These are phyloP conservation scores for Dacryopinax spathularia DNA, from an alignment of 768 basidiomycete species.

Conservation along the genomic window DNA sequence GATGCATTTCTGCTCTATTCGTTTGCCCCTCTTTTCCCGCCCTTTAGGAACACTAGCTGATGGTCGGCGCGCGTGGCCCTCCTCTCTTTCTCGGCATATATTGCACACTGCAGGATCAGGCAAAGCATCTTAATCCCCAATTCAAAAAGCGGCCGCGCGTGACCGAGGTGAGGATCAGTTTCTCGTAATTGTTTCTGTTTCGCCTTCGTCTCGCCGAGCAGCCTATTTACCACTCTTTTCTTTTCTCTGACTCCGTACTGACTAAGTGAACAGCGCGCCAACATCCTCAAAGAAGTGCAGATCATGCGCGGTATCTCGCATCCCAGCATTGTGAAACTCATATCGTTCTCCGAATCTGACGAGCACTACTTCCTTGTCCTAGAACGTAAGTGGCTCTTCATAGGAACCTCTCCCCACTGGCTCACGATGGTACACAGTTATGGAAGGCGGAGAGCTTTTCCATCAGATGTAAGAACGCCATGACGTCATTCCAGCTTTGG, in stretches of 20 bases:
- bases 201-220: constrained; percentile 11
- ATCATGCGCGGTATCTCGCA: constrained; percentile 95
- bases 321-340: constrained; percentile 81
- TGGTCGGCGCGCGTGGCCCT: neutral
- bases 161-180: constrained; percentile 67
- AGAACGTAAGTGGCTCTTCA: constrained; percentile 46
- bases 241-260: neutral
- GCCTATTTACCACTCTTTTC: constrained; percentile 10
- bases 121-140: constrained; percentile 82
- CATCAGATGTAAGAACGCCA: constrained; percentile 53
- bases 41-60: neutral
- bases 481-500: neutral
- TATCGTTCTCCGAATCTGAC: constrained; percentile 78
- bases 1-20: constrained; percentile 15
- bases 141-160: constrained; percentile 97
- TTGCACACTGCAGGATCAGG: constrained; percentile 47
- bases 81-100: neutral
- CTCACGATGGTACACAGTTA: constrained; percentile 37
- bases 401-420: neutral
- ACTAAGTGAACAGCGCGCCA: constrained; percentile 55
- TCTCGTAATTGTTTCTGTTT: constrained; percentile 4
- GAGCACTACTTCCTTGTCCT: constrained; percentile 92
- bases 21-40: constrained; percentile 17
- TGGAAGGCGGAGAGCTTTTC: constrained; percentile 97
- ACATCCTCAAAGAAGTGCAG: constrained; percentile 98